Evolutionary conservation across 352 stramenopile genomes (phyloP), one percentile per base, ranked within the genome.

Genomic region (Vaucheria bursata): DNA sequence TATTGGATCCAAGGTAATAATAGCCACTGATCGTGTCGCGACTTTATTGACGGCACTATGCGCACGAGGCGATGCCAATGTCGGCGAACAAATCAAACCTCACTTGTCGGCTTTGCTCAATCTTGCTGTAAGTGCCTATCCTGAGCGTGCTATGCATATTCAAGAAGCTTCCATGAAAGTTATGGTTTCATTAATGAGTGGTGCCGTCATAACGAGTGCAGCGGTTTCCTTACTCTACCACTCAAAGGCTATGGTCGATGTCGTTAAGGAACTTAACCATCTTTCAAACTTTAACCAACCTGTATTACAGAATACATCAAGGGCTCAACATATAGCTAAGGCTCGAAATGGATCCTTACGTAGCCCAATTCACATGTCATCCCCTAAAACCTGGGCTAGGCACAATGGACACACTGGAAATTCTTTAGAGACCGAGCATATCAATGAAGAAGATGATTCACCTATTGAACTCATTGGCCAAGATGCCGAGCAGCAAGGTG

Each of bases 171-270:
- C 79, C 31, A 29, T 67, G 12, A 31, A 59, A 25, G 79, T 84
- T 18, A 71, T 83, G 7, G 79, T 80, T 70, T 74, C 75, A 53
- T 64, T 82, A 12, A 84, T 84, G 70, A 66, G 50, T 25, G 77
- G 79, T 64, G 29, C 31, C 32, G 79, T 59, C 25, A 70, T 84
- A n/a, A 82, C 79, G 36, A 80, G 70, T 32, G 76, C 75, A 39
- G 76, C 83, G 74, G 74, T 84, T 32, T 84, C 66, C 53, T 73
- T 84, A 45, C 75, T 84, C 34, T 76, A 79, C 50, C 75, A 84
- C 36, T 78, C 77, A 53, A 80, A 84, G 74, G 71, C 83, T 31
- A 25, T 68, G 53, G n/a, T n/a, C n/a, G n/a, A n/a, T n/a, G n/a
- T n/a, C n/a, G n/a, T n/a, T n/a, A n/a, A n/a, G n/a, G n/a, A n/a